These are phyloP conservation scores for Colletotrichum brevisporum DNA, from an alignment of 2,329 filamentous ascomycete species.

Conservation along the genomic window DNA sequence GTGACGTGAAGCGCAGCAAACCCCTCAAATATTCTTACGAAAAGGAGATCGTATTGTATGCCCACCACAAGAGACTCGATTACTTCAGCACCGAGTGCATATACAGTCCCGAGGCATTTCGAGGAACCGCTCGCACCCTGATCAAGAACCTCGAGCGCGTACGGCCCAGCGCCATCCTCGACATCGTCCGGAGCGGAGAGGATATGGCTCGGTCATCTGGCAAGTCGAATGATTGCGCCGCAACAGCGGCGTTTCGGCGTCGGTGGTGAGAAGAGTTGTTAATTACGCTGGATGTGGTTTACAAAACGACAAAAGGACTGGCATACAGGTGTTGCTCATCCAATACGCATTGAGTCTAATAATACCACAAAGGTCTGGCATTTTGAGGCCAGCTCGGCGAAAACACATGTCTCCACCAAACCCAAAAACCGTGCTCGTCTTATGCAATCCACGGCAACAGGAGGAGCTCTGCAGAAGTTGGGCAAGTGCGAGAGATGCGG, in stretches of 20 bases:
- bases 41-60: slow-evolving; percentile 98
- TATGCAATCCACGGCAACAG: background rate
- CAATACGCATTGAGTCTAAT: slow-evolving; percentile 80
- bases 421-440: background rate
- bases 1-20: slow-evolving; percentile 94
- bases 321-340: slow-evolving; percentile 84
- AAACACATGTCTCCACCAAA: background rate
- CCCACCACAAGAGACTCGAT: slow-evolving; percentile 95
- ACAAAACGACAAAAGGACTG: slow-evolving; percentile 73
- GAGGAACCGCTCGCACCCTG: slow-evolving; percentile 89
- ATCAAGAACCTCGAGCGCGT: slow-evolving; percentile 97
- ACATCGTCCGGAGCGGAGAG: slow-evolving; percentile 94
- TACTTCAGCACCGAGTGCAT: slow-evolving; percentile 99
- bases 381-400: background rate
- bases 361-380: slow-evolving; percentile 68
- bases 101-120: slow-evolving; percentile 96
- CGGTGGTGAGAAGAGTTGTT: slow-evolving; percentile 70
- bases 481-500: slow-evolving; percentile 90
- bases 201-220: slow-evolving; percentile 98
- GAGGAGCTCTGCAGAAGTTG: slow-evolving; percentile 73
- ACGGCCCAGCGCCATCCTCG: slow-evolving; percentile 91
- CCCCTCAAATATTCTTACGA: slow-evolving; percentile 98
- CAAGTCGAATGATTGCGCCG: slow-evolving; percentile 62
- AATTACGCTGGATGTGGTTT: slow-evolving; percentile 48
- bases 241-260: slow-evolving; percentile 45